These are phyloP conservation scores for Mycothermus thermophilus DNA, from an alignment of 495 filamentous ascomycete species.

Conservation along the genomic window DNA sequence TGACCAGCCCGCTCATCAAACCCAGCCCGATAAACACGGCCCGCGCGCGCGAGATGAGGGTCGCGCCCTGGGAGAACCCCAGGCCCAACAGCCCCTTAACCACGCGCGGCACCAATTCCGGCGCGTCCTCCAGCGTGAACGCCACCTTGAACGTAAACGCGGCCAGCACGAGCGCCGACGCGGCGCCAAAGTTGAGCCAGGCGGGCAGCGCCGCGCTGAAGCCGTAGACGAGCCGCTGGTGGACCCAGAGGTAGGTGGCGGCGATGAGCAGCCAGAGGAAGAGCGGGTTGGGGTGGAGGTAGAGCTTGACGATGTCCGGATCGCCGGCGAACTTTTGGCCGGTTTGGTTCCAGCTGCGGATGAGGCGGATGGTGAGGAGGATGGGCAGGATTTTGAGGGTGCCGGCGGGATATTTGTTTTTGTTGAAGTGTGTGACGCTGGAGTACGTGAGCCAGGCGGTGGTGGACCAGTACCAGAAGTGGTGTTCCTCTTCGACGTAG, in stretches of 20 bases:
- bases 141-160: conserved; percentile 73
- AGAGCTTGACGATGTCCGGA: conserved; percentile 63
- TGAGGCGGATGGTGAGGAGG: conserved; percentile 43
- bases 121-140: conserved; percentile 71
- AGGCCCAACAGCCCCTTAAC: conserved; percentile 28
- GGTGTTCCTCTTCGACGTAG: conserved; percentile 95
- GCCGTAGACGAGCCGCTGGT: conserved; percentile 21
- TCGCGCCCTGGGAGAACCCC: conserved; percentile 27
- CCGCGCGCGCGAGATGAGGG: conserved; percentile 38
- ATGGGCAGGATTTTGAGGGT: conserved; percentile 11
- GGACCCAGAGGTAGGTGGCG: conserved; percentile 45
- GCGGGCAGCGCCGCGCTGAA: conserved; percentile 20
- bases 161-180: conserved; percentile 32
- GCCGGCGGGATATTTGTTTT: conserved; percentile 2
- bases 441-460: conserved; percentile 63
- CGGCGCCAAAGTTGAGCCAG: conserved; percentile 11
- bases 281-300: conserved; percentile 45
- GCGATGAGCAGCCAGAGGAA: conserved; percentile 66
- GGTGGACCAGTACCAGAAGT: conserved; percentile 92
- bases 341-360: conserved; percentile 85
- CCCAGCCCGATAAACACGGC: conserved; percentile 41
- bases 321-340: conserved; percentile 87
- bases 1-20: conserved; percentile 24
- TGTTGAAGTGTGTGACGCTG: conserved; percentile 28
- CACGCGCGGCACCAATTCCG: conserved; percentile 56